A percentile compares a stretch with the other conserved stretches of the same genome.
Evolutionary conservation across 257 asterid species (phyloP).

Genomic region (Paraleonurus japonicus): DNA sequence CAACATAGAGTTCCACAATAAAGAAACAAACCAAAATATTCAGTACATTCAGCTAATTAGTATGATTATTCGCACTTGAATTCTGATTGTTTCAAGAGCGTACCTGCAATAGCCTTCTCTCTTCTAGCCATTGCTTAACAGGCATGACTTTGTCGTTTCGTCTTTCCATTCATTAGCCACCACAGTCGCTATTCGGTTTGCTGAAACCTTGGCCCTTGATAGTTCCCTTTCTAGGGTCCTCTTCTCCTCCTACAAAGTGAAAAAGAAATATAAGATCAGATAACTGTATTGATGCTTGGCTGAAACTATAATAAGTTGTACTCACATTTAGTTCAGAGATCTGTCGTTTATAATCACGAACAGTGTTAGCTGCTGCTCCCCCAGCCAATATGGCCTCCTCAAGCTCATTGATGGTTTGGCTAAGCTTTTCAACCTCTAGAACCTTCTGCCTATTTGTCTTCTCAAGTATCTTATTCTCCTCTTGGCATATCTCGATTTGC

Average conservation of each 20-base stretch:
- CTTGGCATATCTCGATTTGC: constrained; percentile 87
- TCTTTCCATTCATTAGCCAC: constrained; percentile 98
- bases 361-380: constrained; percentile 71
- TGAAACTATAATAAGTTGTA: constrained; percentile 14
- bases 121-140: constrained; percentile 92
- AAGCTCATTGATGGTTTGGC: constrained; percentile 72
- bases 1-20: constrained; percentile 10
- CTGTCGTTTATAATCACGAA: constrained; percentile 65
- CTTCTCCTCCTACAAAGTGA: constrained; percentile 65
- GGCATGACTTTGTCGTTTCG: constrained; percentile 92
- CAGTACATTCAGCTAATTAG: not conserved
- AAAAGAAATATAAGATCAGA: constrained; percentile 1
- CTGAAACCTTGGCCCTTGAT: constrained; percentile 81
- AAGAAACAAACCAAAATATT: constrained; percentile 1
- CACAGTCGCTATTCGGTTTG: constrained; percentile 67
- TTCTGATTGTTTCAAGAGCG: not conserved
- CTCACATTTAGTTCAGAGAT: constrained; percentile 72
- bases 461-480: constrained; percentile 80
- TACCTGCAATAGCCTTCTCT: constrained; percentile 80
- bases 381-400: constrained; percentile 90
- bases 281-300: not conserved
- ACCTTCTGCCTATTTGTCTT: constrained; percentile 76
- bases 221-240: constrained; percentile 87
- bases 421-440: constrained; percentile 75
- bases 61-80: not conserved